Base-by-base conservation (phyloP, 768 basidiomycete species). In the Russula compacta region DNA sequence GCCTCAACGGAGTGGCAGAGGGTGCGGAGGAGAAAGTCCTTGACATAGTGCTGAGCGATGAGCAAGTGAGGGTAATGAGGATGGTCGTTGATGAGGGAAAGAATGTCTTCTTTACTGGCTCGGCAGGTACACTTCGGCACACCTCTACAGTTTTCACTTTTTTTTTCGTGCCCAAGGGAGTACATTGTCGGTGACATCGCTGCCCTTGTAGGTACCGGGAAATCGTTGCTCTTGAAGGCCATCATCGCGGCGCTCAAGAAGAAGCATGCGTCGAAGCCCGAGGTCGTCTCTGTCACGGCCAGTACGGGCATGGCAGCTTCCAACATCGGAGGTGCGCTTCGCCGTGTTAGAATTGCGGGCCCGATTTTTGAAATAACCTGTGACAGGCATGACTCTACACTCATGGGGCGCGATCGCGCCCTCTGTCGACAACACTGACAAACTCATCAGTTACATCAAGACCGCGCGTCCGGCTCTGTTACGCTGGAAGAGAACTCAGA, bases 41-140 rank as follows among this genome's bases (percentile, higher is more conserved):
- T 24, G 63, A 67, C 19, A 78, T 83, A 2, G 67, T 75, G 6
- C 75, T 85, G 47, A 82, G 80, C 60, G 71, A 74, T 9, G 83
- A 86, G 63, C 85, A 86, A 67, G 72, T 74, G 43, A 69, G 69
- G 35, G 79, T 86, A 0, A 65, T 85, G 49, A 69, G 71, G 42
- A 73, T 84, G 71, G 78, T 77, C 3, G 79, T 85, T 10, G 79
- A 84, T 2, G 78, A 81, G 38, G 80, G 77, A 11, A 78, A 81
- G 71, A 84, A 72, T 51, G 76, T 87, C 15, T 86, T 87, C 72
- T 86, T 86, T 68, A 86, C 85, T 8, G 85, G 85, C 4, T 79
- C 81, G 5, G 85, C 85, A n/a, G 84, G 84, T 84, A 63, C 53
- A 77, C 67, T 12, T 32, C 9, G 10, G 21, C 12, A 12, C 9